Conservation (phyloP, 2,329 filamentous ascomycete genomes). For the Cucurbitaria berberidis region DNA sequence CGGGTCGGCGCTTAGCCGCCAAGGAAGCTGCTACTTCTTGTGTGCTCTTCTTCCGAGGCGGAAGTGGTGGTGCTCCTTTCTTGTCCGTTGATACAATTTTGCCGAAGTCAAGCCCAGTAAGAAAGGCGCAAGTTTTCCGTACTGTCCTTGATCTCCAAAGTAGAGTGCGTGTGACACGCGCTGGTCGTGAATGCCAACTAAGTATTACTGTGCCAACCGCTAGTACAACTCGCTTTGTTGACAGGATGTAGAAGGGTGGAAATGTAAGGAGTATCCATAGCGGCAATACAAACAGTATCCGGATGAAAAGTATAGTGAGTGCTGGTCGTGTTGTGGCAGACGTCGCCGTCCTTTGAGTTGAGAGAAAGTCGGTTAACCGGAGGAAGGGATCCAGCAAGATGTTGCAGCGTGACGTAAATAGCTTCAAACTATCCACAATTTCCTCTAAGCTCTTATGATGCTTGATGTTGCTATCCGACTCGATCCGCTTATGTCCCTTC, state of each 20-base stretch:
- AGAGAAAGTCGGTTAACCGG: conserved; percentile 89
- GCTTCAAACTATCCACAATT: conserved; percentile 90
- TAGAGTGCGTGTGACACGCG: conserved; percentile 82
- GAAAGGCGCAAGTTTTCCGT: conserved; percentile 69
- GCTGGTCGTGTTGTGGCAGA: conserved; percentile 90
- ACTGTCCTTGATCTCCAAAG: conserved; percentile 86
- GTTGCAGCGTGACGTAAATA: conserved; percentile 90
- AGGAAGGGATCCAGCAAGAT: conserved; percentile 88
- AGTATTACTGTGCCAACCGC: conserved; percentile 83
- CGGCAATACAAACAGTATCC: conserved; percentile 85
- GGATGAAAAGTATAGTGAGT: conserved; percentile 85
- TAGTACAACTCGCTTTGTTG: conserved; percentile 82
- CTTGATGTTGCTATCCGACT: conserved; percentile 68
- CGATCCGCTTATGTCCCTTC: conserved; percentile 59
- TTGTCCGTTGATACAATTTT: conserved; percentile 41
- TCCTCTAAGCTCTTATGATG: conserved; percentile 96
- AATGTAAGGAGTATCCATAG: conserved; percentile 85
- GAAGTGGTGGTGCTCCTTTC: conserved; percentile 45
- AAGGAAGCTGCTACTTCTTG: conserved; percentile 56
- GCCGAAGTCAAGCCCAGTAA: conserved; percentile 82
- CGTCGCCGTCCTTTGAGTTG: conserved; percentile 86
- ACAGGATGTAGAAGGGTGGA: conserved; percentile 83
- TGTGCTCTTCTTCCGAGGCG: conserved; percentile 53
- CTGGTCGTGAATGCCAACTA: conserved; percentile 90
- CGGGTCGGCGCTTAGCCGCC: conserved; percentile 49